phyloP scores from a whole-genome alignment of 257 asterid genomes.

The Penstemon davidsonii region DNA sequence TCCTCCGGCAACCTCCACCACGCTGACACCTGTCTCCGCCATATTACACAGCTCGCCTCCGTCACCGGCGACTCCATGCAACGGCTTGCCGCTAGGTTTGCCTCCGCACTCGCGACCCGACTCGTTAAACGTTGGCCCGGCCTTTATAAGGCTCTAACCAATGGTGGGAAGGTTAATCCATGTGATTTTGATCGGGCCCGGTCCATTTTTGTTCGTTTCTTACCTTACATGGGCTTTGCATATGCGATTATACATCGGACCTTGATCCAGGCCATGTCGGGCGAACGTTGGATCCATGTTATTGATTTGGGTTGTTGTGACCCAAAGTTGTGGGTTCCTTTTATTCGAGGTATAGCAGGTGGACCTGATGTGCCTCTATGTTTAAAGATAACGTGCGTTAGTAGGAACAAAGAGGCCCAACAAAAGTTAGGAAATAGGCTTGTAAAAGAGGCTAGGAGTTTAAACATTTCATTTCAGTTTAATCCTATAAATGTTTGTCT shows the following conservation, averaged over 20 bases:
- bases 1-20: slow-evolving; percentile 53
- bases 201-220: slow-evolving; percentile 28
- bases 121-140: slow-evolving; percentile 64
- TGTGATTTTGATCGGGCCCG: slow-evolving; percentile 33
- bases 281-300: slow-evolving; percentile 39
- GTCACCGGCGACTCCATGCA: slow-evolving; percentile 54
- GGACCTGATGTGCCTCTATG: slow-evolving; percentile 42
- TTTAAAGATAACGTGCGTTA: slow-evolving; percentile 42
- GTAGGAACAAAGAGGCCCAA: slow-evolving; percentile 33
- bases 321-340: slow-evolving; percentile 48
- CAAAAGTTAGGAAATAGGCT: slow-evolving; percentile 31
- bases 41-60: slow-evolving; percentile 42
- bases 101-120: slow-evolving; percentile 50
- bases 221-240: slow-evolving; percentile 44
- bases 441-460: slow-evolving; percentile 43
- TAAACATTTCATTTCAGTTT: slow-evolving; percentile 41
- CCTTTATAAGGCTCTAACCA: slow-evolving; percentile 47
- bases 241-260: slow-evolving; percentile 35
- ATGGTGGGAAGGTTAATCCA: slow-evolving; percentile 8
- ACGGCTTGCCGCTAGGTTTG: slow-evolving; percentile 48
- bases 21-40: slow-evolving; percentile 49
- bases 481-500: slow-evolving; percentile 32
- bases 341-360: slow-evolving; percentile 34
- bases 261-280: slow-evolving; percentile 36
- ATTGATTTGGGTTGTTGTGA: slow-evolving; percentile 48